Evolutionary conservation across 192 early-diverging fungal species (phyloP).

Genomic region (Obelidium mucronatum): DNA sequence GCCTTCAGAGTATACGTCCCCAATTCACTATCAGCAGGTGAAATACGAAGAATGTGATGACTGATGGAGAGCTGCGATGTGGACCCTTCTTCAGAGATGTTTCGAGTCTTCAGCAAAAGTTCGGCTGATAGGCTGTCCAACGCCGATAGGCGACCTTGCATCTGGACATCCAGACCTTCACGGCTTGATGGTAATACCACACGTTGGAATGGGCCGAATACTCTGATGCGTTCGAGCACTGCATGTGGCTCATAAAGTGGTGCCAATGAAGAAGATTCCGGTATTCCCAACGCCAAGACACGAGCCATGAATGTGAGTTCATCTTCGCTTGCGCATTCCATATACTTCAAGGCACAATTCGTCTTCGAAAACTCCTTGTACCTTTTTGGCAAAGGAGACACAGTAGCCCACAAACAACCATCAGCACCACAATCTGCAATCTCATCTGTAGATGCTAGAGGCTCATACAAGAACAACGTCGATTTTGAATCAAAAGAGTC

Average conservation of each 20-base stretch:
- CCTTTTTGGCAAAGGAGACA: not conserved
- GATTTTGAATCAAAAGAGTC: too few species aligned
- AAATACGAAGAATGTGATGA: too few species aligned
- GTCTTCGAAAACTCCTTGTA: slow-evolving; percentile 11
- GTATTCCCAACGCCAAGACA: not conserved
- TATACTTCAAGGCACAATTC: slow-evolving; percentile 1
- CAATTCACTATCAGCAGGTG: too few species aligned
- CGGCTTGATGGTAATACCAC: too few species aligned
- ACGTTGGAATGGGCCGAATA: too few species aligned
- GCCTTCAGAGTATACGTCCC: too few species aligned
- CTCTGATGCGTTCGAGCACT: not conserved
- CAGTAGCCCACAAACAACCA: not conserved
- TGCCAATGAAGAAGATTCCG: not conserved
- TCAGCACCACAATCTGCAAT: not conserved
- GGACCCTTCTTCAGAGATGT: too few species aligned
- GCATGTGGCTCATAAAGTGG: not conserved
- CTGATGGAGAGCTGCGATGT: too few species aligned
- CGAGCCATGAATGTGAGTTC: slow-evolving; percentile 7
- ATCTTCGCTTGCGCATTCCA: slow-evolving; percentile 11
- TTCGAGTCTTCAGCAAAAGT: too few species aligned
- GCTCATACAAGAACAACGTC: slow-evolving; percentile 10
- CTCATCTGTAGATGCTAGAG: not conserved
- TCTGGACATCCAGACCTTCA: too few species aligned
- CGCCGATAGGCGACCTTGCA: too few species aligned
- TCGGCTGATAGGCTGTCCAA: too few species aligned